A percentile compares a stretch with the other conserved stretches of the same genome.
These are phyloP conservation scores for Sphaerulina vaccinii DNA, from an alignment of 2,329 filamentous ascomycete genomes.

Conservation along the genomic window DNA sequence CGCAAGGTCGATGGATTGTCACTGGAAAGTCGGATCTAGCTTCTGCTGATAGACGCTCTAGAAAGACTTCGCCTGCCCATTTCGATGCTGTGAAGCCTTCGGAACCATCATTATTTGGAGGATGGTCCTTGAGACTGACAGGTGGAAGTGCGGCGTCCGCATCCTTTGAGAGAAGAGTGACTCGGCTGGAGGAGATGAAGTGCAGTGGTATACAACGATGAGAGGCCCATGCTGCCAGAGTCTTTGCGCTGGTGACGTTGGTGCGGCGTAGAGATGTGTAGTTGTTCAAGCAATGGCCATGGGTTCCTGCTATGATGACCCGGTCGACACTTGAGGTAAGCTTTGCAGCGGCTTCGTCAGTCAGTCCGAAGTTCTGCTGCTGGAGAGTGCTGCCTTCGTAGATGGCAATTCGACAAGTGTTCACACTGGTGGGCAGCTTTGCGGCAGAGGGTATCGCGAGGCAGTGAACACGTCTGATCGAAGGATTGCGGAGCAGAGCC, in stretches of 20 bases:
- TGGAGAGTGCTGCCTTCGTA: constrained; percentile 17
- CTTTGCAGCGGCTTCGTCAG: constrained; percentile 27
- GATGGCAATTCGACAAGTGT: constrained; percentile 39
- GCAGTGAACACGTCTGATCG: constrained; percentile 45
- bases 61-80: constrained; percentile 21
- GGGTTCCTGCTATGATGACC: constrained; percentile 30
- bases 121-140: constrained; percentile 8
- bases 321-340: constrained; percentile 39
- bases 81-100: constrained; percentile 23
- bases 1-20: constrained; percentile 23
- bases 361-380: constrained; percentile 41
- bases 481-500: constrained; percentile 36
- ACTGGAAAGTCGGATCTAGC: constrained; percentile 5
- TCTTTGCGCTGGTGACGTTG: constrained; percentile 28
- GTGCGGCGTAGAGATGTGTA: constrained; percentile 30
- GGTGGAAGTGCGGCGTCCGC: constrained; percentile 17
- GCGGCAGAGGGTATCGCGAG: constrained; percentile 42
- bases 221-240: constrained; percentile 10
- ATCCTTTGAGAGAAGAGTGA: constrained; percentile 16
- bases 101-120: constrained; percentile 12
- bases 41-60: constrained; percentile 10
- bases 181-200: constrained; percentile 25
- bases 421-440: constrained; percentile 23
- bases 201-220: constrained; percentile 25
- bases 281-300: constrained; percentile 31